A percentile compares a stretch with the other conserved stretches of the same genome.
These are phyloP conservation scores for Sphaerobolus stellatus DNA, from an alignment of 1,284 basidiomycete species.

Conservation along the genomic window DNA sequence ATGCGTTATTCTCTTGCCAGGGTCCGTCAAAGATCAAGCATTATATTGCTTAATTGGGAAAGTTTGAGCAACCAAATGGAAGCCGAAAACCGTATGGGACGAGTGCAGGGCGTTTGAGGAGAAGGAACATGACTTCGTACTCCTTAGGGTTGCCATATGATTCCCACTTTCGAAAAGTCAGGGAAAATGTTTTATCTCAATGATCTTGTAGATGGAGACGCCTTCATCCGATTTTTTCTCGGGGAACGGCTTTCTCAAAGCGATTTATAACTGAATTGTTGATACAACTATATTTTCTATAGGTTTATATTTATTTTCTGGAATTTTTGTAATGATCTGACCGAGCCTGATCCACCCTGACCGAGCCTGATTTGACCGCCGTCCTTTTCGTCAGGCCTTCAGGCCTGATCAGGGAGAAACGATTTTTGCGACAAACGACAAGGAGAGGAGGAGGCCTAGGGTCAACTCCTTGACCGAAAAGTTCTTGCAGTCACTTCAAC, in stretches of 20 bases:
- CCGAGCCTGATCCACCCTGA: no score
- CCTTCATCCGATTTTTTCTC: background rate
- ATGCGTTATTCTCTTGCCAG: background rate
- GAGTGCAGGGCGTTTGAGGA: background rate
- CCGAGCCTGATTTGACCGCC: no score
- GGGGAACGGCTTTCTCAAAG: background rate
- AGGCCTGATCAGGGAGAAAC: no score
- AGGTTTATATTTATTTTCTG: no score
- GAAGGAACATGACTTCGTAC: background rate
- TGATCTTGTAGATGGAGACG: background rate
- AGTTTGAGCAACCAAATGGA: slow-evolving; percentile 9
- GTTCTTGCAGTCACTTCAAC: no score
- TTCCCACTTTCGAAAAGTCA: background rate
- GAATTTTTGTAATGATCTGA: no score
- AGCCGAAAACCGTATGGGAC: background rate
- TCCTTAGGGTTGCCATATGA: background rate
- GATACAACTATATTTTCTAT: no score
- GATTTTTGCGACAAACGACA: no score
- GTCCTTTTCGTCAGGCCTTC: no score
- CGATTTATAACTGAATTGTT: no score
- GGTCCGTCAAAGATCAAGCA: background rate
- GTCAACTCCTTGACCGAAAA: no score
- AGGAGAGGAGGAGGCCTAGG: no score
- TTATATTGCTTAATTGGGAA: background rate
- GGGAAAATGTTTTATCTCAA: background rate